Base-by-base conservation (phyloP, 2,329 filamentous ascomycete species). In the Colletotrichum lupini region DNA sequence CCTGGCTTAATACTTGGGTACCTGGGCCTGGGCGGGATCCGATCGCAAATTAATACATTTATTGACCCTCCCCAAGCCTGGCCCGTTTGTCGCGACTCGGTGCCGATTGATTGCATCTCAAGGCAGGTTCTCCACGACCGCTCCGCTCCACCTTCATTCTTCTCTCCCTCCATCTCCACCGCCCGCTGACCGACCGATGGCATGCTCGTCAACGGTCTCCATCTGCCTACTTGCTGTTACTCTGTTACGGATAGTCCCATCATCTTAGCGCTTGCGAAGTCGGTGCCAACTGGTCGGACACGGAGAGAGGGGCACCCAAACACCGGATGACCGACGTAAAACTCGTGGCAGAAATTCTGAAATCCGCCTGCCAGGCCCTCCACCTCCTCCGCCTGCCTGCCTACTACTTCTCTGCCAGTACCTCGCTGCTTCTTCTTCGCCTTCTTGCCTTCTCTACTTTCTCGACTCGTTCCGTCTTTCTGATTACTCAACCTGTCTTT, bases 211-310 rank as follows among this genome's bases (percentile, higher is more conserved):
- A 26, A 55, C 57, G n/a, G 68, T 66, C 35, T 62, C 65, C 57
- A 52, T 55, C 65, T 16, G 22, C 35, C 42, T 49, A 49, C 42
- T 5, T 42, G 7, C 37, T 16, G 14, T 16, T 42, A 42, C 11
- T 35, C 37, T 42, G 37, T 42, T 42, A 42, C 37, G 16, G 42
- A 22, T 42, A 68, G 46, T 58, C 60, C 67, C 46, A 60, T 28
- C 42, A 35, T 65, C 61, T 70, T 73, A 70, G 70, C 67, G 70
- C 70, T 70, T 73, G 70, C 60, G 67, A 73, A 52, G 60, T 70
- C 70, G 60, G 71, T 60, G 67, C 46, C 56, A 42, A 42, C 60
- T 66, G 67, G 67, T 61, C 67, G 46, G 46, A 73, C 67, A 69
- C 66, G 70, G 70, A 32, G 46, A 73, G 71, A 69, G 70, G 70